Base-by-base conservation (phyloP, 2,329 filamentous ascomycete genomes). In the Phialemonium atrogriseum region DNA sequence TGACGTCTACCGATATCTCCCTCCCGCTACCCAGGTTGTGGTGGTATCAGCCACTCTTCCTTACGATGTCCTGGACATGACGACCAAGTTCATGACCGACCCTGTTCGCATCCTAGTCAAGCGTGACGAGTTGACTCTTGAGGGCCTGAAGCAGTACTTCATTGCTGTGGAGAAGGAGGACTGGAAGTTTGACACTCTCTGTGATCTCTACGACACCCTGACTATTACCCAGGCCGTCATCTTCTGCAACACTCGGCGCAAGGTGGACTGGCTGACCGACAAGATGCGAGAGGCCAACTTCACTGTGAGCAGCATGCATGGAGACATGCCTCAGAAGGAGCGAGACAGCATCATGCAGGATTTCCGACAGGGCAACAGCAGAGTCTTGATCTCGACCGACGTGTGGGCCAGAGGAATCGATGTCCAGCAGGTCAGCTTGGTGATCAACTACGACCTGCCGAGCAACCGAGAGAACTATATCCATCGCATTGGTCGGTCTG, bases 391-490 rank as follows among this genome's bases (percentile, higher is more conserved):
- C 55, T 94, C 88, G 21, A 98, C 91, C 1, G 91, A 98, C 56
- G 87, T 98, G 26, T 93, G 89, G 87, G 91, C 91, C 35, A 83
- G 91, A 56, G 91, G 91, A 65, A 98, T 98, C 60, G 91, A 98
- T 55, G 91, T 98, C 30, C 91, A 98, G 64, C 91, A 98, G 60
- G 91, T 98, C 49, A 93, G 84, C 39, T 68, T 98, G 52, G 91
- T 98, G 40, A 98, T 98, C 71, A 98, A 98, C 69, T 98, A 98
- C 60, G 91, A 98, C 57, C 70, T 98, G 37, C 91, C 91, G 4
- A 91, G 84, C 62, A 96, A 98, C 63, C 87, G 91, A 72, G 91
- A 98, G 65, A 98, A 98, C 68, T 98, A 98, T 62, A 96, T 98
- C 60, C 91, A 98, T 68, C 82, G 91, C 48, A 98, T 98, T 50